These are phyloP conservation scores for Aspergillus tanneri DNA, from an alignment of 2,329 filamentous ascomycete species.

Conservation along the genomic window DNA sequence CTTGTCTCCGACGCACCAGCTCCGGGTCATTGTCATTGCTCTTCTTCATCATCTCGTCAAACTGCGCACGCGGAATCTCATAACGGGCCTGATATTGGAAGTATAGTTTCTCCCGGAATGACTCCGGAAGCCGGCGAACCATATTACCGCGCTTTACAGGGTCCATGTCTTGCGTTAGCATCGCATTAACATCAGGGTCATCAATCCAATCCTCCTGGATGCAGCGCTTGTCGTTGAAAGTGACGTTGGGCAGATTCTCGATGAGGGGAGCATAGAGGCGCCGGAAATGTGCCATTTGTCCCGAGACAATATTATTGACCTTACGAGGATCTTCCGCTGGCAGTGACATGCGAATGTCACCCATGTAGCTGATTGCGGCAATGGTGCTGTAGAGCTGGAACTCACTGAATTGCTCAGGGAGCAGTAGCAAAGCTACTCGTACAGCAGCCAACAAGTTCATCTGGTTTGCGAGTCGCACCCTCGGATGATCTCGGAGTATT, in stretches of 20 bases:
- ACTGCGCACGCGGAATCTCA: constrained; percentile 77
- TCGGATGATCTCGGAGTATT: constrained; percentile 90
- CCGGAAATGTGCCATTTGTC: constrained; percentile 89
- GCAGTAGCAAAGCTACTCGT: constrained; percentile 80
- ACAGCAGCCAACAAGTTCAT: constrained; percentile 91
- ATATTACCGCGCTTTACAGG: constrained; percentile 89
- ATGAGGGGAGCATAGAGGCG: constrained; percentile 87
- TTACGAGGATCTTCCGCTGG: constrained; percentile 89
- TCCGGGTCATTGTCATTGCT: constrained; percentile 64
- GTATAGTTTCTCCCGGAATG: constrained; percentile 86
- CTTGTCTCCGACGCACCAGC: constrained; percentile 70
- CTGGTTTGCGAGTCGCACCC: constrained; percentile 90
- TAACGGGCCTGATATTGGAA: constrained; percentile 94
- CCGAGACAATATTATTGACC: constrained; percentile 87
- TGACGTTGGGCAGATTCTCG: constrained; percentile 83
- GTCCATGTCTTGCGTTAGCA: constrained; percentile 86
- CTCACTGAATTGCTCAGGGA: constrained; percentile 83
- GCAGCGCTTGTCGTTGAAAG: constrained; percentile 67
- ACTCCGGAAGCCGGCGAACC: constrained; percentile 83
- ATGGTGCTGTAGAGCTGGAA: constrained; percentile 87
- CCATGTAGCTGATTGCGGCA: constrained; percentile 87
- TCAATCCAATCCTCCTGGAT: constrained; percentile 62
- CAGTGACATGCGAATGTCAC: constrained; percentile 92
- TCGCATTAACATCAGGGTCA: constrained; percentile 63
- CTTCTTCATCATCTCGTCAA: constrained; percentile 79